phyloP scores from a whole-genome alignment of 192 early-diverging fungal genomes.

The Coemansia sp. region DNA sequence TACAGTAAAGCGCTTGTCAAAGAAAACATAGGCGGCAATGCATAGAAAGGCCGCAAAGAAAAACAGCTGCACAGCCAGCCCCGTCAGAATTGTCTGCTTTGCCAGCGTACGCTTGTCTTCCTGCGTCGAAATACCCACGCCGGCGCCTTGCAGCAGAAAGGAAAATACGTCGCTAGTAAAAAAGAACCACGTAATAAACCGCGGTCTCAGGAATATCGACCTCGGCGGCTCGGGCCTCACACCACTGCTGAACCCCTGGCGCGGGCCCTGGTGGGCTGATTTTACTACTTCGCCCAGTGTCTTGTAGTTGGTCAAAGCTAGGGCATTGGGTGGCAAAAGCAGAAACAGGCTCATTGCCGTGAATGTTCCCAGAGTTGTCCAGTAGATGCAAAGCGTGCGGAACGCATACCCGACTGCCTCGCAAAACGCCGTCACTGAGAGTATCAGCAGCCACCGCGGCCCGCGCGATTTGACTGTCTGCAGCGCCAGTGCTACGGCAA shows the following conservation, averaged over 20 bases:
- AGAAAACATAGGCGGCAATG: slow-evolving; percentile 4
- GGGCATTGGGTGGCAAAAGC: slow-evolving; percentile 33
- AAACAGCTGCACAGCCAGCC: slow-evolving; percentile 20
- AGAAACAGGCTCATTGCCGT: slow-evolving; percentile 32
- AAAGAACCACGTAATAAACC: slow-evolving; percentile 41
- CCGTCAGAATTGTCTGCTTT: slow-evolving; percentile 25
- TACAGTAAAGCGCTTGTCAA: slow-evolving; percentile 3
- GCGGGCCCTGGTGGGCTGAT: neutral
- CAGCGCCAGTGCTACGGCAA: neutral
- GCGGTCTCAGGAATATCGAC: slow-evolving; percentile 11
- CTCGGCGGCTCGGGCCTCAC: neutral
- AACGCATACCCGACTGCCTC: slow-evolving; percentile 33
- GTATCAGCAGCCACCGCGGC: slow-evolving; percentile 8
- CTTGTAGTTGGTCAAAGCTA: slow-evolving; percentile 44
- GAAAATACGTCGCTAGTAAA: slow-evolving; percentile 37
- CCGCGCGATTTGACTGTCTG: slow-evolving; percentile 5
- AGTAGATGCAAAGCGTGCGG: slow-evolving; percentile 25
- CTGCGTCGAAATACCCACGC: slow-evolving; percentile 23
- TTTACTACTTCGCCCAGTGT: slow-evolving; percentile 22
- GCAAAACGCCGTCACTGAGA: slow-evolving; percentile 16
- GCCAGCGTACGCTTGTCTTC: slow-evolving; percentile 8
- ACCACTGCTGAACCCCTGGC: neutral
- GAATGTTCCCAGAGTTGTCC: slow-evolving; percentile 19
- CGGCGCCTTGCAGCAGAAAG: slow-evolving; percentile 29
- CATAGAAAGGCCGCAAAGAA: slow-evolving; percentile 23